Evolutionary conservation across 768 basidiomycete genomes (phyloP).

Genomic region (Panaeolus cyanescens): DNA sequence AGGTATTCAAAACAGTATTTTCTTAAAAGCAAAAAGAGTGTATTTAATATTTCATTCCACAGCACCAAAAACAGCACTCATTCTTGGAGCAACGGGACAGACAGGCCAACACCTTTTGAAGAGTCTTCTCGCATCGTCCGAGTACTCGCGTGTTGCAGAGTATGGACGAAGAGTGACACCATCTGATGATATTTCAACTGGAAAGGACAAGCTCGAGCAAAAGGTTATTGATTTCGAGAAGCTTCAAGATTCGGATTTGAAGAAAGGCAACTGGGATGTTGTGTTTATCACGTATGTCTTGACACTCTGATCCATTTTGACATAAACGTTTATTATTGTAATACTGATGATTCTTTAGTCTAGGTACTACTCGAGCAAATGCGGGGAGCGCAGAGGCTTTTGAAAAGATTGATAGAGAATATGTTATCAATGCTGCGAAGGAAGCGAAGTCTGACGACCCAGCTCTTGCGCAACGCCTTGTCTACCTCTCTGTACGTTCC

Average conservation of each 20-base stretch:
- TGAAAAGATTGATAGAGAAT: constrained; percentile 78
- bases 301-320: background rate
- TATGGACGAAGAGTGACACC: constrained; percentile 67
- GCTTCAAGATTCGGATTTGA: constrained; percentile 49
- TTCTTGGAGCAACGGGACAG: constrained; percentile 77
- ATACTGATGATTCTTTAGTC: constrained; percentile 25
- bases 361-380: constrained; percentile 63
- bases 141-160: constrained; percentile 64
- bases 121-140: constrained; percentile 57
- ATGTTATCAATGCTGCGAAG: constrained; percentile 73
- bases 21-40: too few relatives aligned
- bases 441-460: constrained; percentile 57
- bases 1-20: background rate
- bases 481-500: constrained; percentile 71
- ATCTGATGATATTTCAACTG: constrained; percentile 35
- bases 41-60: background rate
- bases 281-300: constrained; percentile 66
- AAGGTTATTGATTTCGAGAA: constrained; percentile 72
- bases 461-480: constrained; percentile 52
- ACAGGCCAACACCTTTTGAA: constrained; percentile 62
- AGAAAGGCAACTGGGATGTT: constrained; percentile 67
- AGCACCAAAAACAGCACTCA: constrained; percentile 54
- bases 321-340: background rate
- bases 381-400: constrained; percentile 71
- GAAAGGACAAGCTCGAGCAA: constrained; percentile 66